Base-by-base conservation (phyloP, 805 yeast species). In the Saccharomyces jurei region DNA sequence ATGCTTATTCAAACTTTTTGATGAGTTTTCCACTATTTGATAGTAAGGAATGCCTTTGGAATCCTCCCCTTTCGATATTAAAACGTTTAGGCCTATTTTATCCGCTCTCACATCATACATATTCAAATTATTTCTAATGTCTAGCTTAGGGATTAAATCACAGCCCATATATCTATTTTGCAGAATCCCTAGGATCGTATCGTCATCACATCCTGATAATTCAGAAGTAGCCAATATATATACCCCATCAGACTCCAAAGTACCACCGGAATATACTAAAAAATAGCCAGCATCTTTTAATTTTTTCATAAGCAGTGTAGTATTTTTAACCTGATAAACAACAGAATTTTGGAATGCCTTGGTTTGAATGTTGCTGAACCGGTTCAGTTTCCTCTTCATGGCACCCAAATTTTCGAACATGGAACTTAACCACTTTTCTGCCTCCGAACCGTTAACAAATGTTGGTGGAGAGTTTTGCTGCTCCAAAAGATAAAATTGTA, bases 301-400 rank as follows among this genome's bases (percentile, higher is more conserved):
- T n/a, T 74, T 67, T 25, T 79, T 82, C 56, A 89, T 70, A 50
- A 88, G 76, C 31, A 78, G 70, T 54, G 73, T 71, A 61, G 78
- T 75, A 48, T 76, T 78, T 21, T 80, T 76, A 47, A 85, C 67
- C 44, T 81, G 80, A 67, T 82, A 85, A 56, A 77, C 80, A 65
- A 79, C 78, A 25, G 94, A 79, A 64, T 90, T 91, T 56, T 86
- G 87, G 60, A 89, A 88, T 46, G 84, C 82, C 52, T 82, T 78
- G 9, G 85, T 81, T 29, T 89, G 73, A 28, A 81, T 79, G 41
- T 82, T 79, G 41, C 87, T 81, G 62, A 94, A 89, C 62, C 97
- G 82, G 41, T 86, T 80, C 48, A 92, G 77, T 64, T 89, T 89
- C 63, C 98, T 82, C 63, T 94, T 86, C 55, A 89, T 70, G 49